Evolutionary conservation across 169 alveolate species (phyloP), one percentile per base, ranked within the genome.

Genomic region (Plasmodium knowlesi): DNA sequence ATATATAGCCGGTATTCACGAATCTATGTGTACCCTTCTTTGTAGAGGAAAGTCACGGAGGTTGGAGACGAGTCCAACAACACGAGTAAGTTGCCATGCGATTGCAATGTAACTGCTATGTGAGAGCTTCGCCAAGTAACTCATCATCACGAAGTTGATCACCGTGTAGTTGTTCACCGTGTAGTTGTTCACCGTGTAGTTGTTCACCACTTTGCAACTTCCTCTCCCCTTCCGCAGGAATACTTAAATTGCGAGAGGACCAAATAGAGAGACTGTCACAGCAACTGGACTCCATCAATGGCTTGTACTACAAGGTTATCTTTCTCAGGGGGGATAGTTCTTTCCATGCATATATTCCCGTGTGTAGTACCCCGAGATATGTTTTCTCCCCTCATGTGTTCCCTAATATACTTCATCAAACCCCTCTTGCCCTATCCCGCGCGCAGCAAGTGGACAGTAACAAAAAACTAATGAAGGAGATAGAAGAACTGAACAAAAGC

Each of bases 201-300:
- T 43, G 54, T n/a, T 12, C 22, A 50, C 14, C 61, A 50, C 22
- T 22, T n/a, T 71, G 74, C n/a, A 71, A 37, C 53, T 71, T n/a
- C 53, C 22, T 16, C 28, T 30, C 53, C 41, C 53, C 30, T 22
- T 84, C 46, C 16, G 22, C 41, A 85, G 93, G 76, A 14, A 73
- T 85, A n/a, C 70, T 85, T 30, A 85, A 74, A 85, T 54, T 85
- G 28, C 39, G 93, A 16, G 93, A 85, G 67, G 93, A 85, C 22
- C 93, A 85, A 74, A 85, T 85, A 28, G 93, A 85, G 67, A 85
- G 93, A 50, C 67, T 85, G 14, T 85, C 93, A 34, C 79, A 46
- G 82, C 93, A 85, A 22, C 74, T 85, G 19, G 84, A 85, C 30
- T 34, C 93, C 53, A 72, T 85, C 19, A 85, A 85, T 41, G 67